Percentiles rank a stretch among this genome's conserved stretches.
These are phyloP conservation scores for Pogostemon cablin DNA, from an alignment of 257 asterid species.

Conservation along the genomic window DNA sequence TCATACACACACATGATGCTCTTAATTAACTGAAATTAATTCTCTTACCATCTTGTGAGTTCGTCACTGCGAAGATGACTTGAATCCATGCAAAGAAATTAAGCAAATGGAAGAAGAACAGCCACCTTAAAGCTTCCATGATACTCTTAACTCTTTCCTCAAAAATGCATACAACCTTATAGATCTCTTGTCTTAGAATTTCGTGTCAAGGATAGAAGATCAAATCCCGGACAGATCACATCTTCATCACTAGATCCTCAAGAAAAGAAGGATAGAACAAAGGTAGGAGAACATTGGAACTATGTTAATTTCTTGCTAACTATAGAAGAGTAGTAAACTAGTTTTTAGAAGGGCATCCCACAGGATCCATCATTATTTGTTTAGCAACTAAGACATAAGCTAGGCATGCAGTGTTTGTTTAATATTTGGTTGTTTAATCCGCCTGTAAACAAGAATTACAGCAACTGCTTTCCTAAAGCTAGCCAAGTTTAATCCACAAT, in stretches of 20 bases:
- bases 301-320: too few relatives aligned
- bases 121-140: constrained; percentile 48
- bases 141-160: background rate
- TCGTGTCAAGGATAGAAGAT: constrained; percentile 3
- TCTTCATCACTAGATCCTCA: background rate
- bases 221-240: background rate
- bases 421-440: constrained; percentile 30
- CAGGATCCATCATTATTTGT: background rate
- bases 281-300: background rate
- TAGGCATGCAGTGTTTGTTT: constrained; percentile 7
- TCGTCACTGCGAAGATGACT: constrained; percentile 30
- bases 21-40: too few relatives aligned
- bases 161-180: too few relatives aligned
- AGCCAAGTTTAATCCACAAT: constrained; percentile 5
- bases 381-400: background rate
- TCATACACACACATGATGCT: background rate
- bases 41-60: constrained; percentile 53
- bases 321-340: too few relatives aligned
- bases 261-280: background rate
- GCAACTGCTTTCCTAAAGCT: constrained; percentile 4
- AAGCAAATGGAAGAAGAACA: constrained; percentile 35
- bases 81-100: constrained; percentile 31
- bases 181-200: background rate
- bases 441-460: constrained; percentile 37
- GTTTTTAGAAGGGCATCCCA: background rate